Base-by-base conservation (phyloP, 2,329 filamentous ascomycete species). In the Chaetomiaceae sp. region DNA sequence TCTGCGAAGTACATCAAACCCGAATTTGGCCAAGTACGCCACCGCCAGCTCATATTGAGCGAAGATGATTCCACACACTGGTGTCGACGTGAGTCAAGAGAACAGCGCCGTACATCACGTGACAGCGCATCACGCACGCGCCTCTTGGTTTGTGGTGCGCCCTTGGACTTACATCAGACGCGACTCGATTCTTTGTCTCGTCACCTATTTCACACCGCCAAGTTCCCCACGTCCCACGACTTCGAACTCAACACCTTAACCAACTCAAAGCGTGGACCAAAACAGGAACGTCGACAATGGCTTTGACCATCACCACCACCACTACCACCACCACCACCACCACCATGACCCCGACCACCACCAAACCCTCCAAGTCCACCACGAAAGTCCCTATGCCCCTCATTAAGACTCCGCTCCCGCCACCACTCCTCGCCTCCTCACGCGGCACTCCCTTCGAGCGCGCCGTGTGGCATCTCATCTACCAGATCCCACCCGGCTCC, bases 401-500 rank as follows among this genome's bases (percentile, higher is more conserved):
- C 20, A 38, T 3, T 30, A 29, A 29, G 8, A 12, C 19, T 18
- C 45, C 42, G 20, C 45, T 42, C 22, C 48, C 49, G 6, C 46
- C 48, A 4, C 46, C 45, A 12, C 46, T 45, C n/a, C 35, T 37
- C 27, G 20, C 42, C 33, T 49, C 26, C 49, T 69, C 51, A 4
- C 42, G 40, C 14, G 44, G 45, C 11, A 79, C 78, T 0, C 56
- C 69, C 6, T 82, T 79, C 58, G 77, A 82, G 62, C 78, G 80
- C 63, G 66, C 67, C 49, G 78, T 94, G 51, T 91, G 88, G 69
- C 68, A 74, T 2, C 74, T 84, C 4, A 78, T 94, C 3, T 83
- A 84, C 60, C 85, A 88, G 60, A 86, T 95, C 49, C 89, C 89
- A 1, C 65, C 68, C 14, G 88, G 88, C 26, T 72, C 73, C 44